A percentile compares a stretch with the other conserved stretches of the same genome.
These are phyloP conservation scores for Botrytis elliptica DNA, from an alignment of 2,329 filamentous ascomycete genomes.

Conservation along the genomic window DNA sequence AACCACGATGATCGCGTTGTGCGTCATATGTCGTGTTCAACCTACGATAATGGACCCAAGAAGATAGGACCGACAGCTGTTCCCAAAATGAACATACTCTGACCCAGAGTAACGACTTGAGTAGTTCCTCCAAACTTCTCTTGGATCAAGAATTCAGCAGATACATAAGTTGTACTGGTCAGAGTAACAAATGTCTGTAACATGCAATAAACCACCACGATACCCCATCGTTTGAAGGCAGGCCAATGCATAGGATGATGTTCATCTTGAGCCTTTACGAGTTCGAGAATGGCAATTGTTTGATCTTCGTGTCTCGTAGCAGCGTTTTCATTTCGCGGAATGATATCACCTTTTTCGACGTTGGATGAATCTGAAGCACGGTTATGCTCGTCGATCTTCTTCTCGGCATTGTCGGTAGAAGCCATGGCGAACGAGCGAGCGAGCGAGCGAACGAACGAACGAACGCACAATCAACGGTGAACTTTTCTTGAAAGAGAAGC, in stretches of 20 bases:
- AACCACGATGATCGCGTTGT: constrained; percentile 1
- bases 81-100: constrained; percentile 46
- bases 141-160: constrained; percentile 42
- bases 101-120: constrained; percentile 44
- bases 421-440: constrained; percentile 12
- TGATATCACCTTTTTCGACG: constrained; percentile 10
- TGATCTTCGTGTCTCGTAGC: constrained; percentile 18
- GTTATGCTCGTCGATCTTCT: constrained; percentile 9
- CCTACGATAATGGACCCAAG: constrained; percentile 44
- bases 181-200: constrained; percentile 41
- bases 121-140: constrained; percentile 42
- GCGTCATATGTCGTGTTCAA: constrained; percentile 22
- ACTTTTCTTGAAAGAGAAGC: neutral
- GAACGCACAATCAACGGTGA: constrained; percentile 5
- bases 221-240: constrained; percentile 32
- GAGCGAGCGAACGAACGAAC: neutral
- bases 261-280: constrained; percentile 33
- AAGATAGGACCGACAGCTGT: constrained; percentile 45
- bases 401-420: constrained; percentile 18
- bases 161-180: constrained; percentile 39
- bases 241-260: constrained; percentile 37
- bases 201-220: constrained; percentile 31
- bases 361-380: constrained; percentile 15
- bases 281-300: constrained; percentile 31
- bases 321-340: constrained; percentile 16